Base-by-base conservation (phyloP, 257 asterid species). In the Solanum sitiens region DNA sequence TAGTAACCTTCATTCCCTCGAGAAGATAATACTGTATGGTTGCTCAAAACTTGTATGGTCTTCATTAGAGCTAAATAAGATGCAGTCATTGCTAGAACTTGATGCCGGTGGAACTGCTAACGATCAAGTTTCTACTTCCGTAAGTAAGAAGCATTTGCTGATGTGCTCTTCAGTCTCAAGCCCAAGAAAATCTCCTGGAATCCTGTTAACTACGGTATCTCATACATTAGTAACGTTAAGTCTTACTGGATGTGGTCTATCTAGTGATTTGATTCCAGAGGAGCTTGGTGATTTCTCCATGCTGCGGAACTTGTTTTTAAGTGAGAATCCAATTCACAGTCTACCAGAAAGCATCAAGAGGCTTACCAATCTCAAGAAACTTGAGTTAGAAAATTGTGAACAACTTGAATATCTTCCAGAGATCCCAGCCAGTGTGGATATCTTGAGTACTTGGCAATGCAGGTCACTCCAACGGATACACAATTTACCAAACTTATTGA, bases 331-430 rank as follows among this genome's bases (percentile, higher is more conserved):
- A 25, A 82, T 87, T 87, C 6, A 11, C 7, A 50, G 71, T 13
- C 73, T 87, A 83, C 89, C 89, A 35, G 32, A 20, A 40, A 83
- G 87, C 89, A 68, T 87, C 18, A 82, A 35, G 23, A 27, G 20
- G 33, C 87, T 83, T 67, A 53, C 82, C 42, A 33, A 39, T 40
- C 89, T 87, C 11, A 47, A 20, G 87, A 6, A 1, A 21, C 72
- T 87, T 67, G 40, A 68, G 50, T 10, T 87, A 2, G 71, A 32
- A 9, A 67, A 25, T 11, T 87, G 89, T 10, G 40, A 44, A 21
- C 11, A 44, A n/a, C 87, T 83, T 47, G 3, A 67, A 68, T 82
- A 67, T 44, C 73, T 87, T 87, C 89, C 84, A 3, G 87, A 87
- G 32, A 86, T 87, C 59, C 89, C 86, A 15, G 21, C 40, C 4